Conservation (phyloP, 2,329 filamentous ascomycete genomes). For the Fusarium algeriense region DNA sequence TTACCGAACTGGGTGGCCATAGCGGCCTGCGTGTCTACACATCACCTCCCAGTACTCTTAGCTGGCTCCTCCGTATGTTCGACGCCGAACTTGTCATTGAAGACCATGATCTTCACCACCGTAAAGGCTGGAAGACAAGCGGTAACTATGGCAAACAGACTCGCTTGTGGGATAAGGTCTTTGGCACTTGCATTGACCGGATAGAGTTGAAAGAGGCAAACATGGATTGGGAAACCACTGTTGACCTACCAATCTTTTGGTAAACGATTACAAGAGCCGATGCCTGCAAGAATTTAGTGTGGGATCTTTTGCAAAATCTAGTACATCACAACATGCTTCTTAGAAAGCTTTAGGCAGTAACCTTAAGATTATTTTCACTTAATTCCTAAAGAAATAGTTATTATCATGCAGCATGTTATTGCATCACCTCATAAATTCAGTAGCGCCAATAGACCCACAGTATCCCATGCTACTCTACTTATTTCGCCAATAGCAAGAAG, state of each 20-base stretch:
- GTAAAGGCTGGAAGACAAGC: constrained; percentile 15
- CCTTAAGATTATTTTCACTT: too few relatives aligned
- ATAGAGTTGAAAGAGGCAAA: background rate
- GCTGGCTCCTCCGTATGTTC: constrained; percentile 8
- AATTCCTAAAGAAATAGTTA: too few relatives aligned
- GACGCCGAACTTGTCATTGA: constrained; percentile 18
- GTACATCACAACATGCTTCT: too few relatives aligned
- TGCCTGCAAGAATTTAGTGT: too few relatives aligned
- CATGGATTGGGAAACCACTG: constrained; percentile 2
- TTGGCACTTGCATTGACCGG: constrained; percentile 16
- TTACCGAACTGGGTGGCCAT: constrained; percentile 17
- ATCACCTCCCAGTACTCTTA: background rate
- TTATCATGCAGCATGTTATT: too few relatives aligned
- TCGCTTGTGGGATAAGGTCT: constrained; percentile 19
- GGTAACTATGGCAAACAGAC: constrained; percentile 31
- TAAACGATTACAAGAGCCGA: background rate
- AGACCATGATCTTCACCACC: constrained; percentile 25
- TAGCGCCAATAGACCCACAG: too few relatives aligned
- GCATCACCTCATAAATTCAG: too few relatives aligned
- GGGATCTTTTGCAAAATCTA: too few relatives aligned
- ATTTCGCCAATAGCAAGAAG: too few relatives aligned
- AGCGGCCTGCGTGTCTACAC: constrained; percentile 14
- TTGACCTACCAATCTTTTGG: background rate
- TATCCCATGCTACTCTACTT: too few relatives aligned
- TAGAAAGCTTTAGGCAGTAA: too few relatives aligned